These are phyloP conservation scores for Suillus occidentalis DNA, from an alignment of 768 basidiomycete genomes.

Conservation along the genomic window DNA sequence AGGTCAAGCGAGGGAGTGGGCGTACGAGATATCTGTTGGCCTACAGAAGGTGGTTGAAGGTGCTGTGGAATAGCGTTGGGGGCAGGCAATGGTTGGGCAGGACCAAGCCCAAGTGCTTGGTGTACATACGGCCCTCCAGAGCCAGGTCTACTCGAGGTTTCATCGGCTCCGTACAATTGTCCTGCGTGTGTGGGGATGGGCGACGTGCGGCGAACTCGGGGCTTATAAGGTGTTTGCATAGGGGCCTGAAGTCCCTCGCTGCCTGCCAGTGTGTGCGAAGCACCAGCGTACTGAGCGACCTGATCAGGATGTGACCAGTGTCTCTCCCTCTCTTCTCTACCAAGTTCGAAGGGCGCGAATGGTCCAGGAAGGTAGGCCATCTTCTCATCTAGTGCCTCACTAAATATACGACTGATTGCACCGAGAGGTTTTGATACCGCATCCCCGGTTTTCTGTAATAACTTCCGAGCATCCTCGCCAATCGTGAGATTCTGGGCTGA, in stretches of 20 bases:
- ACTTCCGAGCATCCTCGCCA: slow-evolving; percentile 72
- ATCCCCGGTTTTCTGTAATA: slow-evolving; percentile 89
- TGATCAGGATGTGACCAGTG: slow-evolving; percentile 44
- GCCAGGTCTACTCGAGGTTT: slow-evolving; percentile 39
- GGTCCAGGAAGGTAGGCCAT: slow-evolving; percentile 66
- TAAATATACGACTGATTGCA: slow-evolving; percentile 86
- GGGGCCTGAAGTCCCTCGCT: slow-evolving; percentile 24
- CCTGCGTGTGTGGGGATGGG: slow-evolving; percentile 26
- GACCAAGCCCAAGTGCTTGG: slow-evolving; percentile 49
- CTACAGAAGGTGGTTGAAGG: slow-evolving; percentile 41
- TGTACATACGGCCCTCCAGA: slow-evolving; percentile 43
- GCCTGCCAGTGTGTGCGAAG: slow-evolving; percentile 41
- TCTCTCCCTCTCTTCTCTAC: slow-evolving; percentile 42
- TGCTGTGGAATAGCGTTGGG: slow-evolving; percentile 29
- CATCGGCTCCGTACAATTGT: slow-evolving; percentile 36
- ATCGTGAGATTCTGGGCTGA: slow-evolving; percentile 33
- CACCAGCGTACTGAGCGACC: slow-evolving; percentile 25
- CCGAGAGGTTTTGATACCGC: slow-evolving; percentile 89
- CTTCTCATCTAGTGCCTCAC: slow-evolving; percentile 75
- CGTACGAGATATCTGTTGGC: slow-evolving; percentile 63
- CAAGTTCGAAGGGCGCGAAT: slow-evolving; percentile 67
- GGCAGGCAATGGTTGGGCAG: slow-evolving; percentile 38
- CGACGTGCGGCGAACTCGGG: slow-evolving; percentile 61
- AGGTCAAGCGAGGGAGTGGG: slow-evolving; percentile 72
- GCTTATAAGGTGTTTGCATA: slow-evolving; percentile 73